Evolutionary conservation across 2,329 filamentous ascomycete species (phyloP), one percentile per base, ranked within the genome.

Genomic region (Apiospora hydei): DNA sequence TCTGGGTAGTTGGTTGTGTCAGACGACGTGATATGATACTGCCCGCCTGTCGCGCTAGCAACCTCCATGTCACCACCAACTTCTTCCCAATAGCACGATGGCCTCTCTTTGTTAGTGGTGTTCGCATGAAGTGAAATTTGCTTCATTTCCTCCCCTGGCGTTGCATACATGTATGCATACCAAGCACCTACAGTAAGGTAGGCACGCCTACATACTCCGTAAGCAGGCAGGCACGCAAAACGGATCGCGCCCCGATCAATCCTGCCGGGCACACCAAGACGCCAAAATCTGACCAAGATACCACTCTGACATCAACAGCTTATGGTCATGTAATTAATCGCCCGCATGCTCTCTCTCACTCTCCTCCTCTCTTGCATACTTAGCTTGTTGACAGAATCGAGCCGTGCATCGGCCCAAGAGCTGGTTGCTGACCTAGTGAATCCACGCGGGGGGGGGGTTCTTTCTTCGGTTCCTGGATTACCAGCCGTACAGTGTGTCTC

Each of bases 231-330:
- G 30, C 30, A 53, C n/a, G n/a, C n/a, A n/a, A n/a, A 53, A 61
- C 53, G 30, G 53, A 61, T 38, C 5, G 53, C 30, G 30, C 18
- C 30, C 53, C 53, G 57, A n/a, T 21, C 30, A 38, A 61, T 4
- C 57, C 57, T 14, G 21, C 57, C 57, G 34, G 8, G 16, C 46
- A n/a, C 34, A 38, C 57, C 57, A 64, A 64, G 57, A 64, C 57
- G 34, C 57, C 57, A 41, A 64, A 64, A 41, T 64, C 57, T 64
- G 57, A 64, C 34, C 10, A n/a, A 18, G 18, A 64, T 64, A 41
- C 57, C 34, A 64, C 57, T 41, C 57, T 64, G 57, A 64, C 57
- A 64, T 64, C 34, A n/a, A 41, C 57, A 64, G 34, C 34, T 8
- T 41, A 1, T n/a, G 18, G 18, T 21, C 18, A 57, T 34, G 18